phyloP scores from a whole-genome alignment of 768 basidiomycete genomes.

The Mycena haematopus region DNA sequence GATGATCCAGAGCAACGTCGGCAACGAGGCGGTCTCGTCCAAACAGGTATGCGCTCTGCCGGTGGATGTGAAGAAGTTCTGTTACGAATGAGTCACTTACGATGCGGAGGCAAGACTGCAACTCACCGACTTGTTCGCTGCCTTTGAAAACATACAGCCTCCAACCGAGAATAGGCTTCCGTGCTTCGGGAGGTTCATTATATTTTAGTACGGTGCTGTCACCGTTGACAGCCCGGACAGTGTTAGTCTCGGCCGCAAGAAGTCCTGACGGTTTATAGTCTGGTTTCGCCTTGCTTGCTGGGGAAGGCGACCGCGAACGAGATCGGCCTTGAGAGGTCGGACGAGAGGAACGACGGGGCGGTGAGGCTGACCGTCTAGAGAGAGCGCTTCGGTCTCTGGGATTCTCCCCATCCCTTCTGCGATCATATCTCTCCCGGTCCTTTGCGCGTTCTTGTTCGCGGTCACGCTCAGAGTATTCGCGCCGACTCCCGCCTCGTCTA shows the following conservation, averaged over 20 bases:
- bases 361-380: constrained; percentile 68
- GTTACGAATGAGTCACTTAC: not conserved
- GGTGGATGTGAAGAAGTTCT: constrained; percentile 93
- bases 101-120: not conserved
- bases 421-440: constrained; percentile 52
- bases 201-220: constrained; percentile 90
- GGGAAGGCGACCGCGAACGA: constrained; percentile 51
- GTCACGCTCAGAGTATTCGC: constrained; percentile 44
- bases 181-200: constrained; percentile 97
- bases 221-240: constrained; percentile 78
- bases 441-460: constrained; percentile 49
- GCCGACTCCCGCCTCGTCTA: constrained; percentile 29
- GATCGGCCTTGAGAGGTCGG: constrained; percentile 48
- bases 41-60: constrained; percentile 93
- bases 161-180: constrained; percentile 91
- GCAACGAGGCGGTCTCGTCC: constrained; percentile 89
- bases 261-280: constrained; percentile 90
- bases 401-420: constrained; percentile 32
- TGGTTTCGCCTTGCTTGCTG: constrained; percentile 76
- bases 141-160: constrained; percentile 98
- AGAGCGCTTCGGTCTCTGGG: constrained; percentile 40
- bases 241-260: constrained; percentile 96
- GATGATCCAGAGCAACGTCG: constrained; percentile 91
- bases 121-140: constrained; percentile 86
- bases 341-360: constrained; percentile 50